Evolutionary conservation across 192 early-diverging fungal species (phyloP), one percentile per base, ranked within the genome.

Genomic region (Coemansia asiatica): DNA sequence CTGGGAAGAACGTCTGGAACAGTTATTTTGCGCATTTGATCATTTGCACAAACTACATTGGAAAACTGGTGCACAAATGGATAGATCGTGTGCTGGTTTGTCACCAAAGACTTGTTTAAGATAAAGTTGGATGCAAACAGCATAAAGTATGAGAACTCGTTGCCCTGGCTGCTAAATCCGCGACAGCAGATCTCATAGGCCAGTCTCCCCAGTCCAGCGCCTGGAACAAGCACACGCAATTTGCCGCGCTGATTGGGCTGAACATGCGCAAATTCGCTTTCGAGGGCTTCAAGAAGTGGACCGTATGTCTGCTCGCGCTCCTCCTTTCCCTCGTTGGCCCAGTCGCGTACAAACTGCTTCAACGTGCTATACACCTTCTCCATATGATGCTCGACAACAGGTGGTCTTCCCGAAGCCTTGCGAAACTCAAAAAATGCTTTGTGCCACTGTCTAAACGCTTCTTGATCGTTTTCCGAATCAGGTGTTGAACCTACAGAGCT

Each of bases 81-180:
- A 66, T 92, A 93, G 36, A 98, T 89, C 44, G 77, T 75, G 69
- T 87, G 86, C 71, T 92, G 75, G 38, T 90, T 69, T 22, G 72
- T 64, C 22, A 72, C 50, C 21, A 64, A 56, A 2, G 90, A 79
- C 57, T 86, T 88, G 80, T 99, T 99, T n/a, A 99, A 87, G 21
- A 98, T 85, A 76, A 92, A 97, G 74, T 99, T 88, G 10, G 96
- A 96, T 10, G 87, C 89, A 28, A 98, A 83, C 1, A 99, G 85
- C 97, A 99, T 99, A 74, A 88, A 95, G 67, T 90, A 96, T 31
- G 94, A 94, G 79, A 97, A 98, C 81, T 99, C 97, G 68, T 98
- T 99, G 31, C 87, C 92, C 82, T 92, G 89, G 59, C 85, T 87
- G 63, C 87, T 90, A 69, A 87, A 93, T 10, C 90, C 90, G 46